Percentiles rank a stretch among this genome's conserved stretches.
These are phyloP conservation scores for Mucor sp. DNA, from an alignment of 371 early-diverging fungal species.

Conservation along the genomic window DNA sequence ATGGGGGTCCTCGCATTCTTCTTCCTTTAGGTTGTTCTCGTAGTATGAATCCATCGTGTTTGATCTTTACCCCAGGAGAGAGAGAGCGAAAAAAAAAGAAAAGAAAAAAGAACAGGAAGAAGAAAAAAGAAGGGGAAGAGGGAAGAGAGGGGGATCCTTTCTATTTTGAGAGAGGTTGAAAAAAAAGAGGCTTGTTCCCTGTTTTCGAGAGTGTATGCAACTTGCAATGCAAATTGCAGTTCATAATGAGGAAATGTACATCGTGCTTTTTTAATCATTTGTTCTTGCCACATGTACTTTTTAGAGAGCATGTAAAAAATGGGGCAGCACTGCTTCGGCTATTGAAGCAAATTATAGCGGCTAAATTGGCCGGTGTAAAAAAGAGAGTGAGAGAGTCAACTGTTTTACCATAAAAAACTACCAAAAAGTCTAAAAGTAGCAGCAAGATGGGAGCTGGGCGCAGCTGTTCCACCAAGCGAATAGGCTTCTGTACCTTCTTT, in stretches of 20 bases:
- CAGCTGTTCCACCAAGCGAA: not conserved
- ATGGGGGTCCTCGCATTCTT: conserved; percentile 57
- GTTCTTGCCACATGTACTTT: not conserved
- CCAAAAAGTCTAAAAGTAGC: not conserved
- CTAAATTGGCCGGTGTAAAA: not conserved
- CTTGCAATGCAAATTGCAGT: not conserved
- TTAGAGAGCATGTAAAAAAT: not conserved
- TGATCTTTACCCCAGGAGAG: not conserved
- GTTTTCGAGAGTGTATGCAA: not conserved
- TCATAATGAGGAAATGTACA: not conserved
- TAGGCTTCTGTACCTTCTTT: not conserved
- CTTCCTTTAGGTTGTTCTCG: conserved; percentile 29
- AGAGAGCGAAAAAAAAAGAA: not conserved
- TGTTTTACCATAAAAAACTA: not conserved
- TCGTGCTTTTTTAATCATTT: conserved; percentile 1
- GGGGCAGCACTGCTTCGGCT: not conserved
- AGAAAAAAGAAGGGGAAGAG: not conserved
- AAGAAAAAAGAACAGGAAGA: conserved; percentile 2
- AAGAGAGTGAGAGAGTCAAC: not conserved
- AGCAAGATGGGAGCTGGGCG: not conserved
- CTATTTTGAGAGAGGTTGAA: not conserved
- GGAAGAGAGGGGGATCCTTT: not conserved
- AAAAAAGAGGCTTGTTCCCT: not conserved
- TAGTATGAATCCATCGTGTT: conserved; percentile 29
- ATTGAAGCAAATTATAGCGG: not conserved